Evolutionary conservation across 2,329 filamentous ascomycete species (phyloP).

Genomic region (Alternaria brassicicola): DNA sequence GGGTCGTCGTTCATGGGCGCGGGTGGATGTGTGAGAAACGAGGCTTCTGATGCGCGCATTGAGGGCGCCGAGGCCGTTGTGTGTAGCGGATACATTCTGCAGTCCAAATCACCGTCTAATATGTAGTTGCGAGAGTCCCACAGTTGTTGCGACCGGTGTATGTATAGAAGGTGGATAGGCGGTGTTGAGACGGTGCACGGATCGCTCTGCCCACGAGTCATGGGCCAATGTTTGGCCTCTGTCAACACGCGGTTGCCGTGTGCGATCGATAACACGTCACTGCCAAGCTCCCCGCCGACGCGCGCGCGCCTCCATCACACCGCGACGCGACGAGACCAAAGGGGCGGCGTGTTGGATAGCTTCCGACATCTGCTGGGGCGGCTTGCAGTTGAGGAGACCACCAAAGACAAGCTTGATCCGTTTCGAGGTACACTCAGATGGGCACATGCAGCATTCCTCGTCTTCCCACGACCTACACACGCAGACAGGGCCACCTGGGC

Average conservation of each 20-base stretch:
- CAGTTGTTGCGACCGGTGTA: conserved; percentile 34
- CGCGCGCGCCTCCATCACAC: conserved; percentile 21
- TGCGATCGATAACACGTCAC: conserved; percentile 36
- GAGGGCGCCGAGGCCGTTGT: conserved; percentile 53
- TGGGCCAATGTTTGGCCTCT: conserved; percentile 23
- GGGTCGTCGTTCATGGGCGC: conserved; percentile 48
- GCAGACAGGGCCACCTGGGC: neutral
- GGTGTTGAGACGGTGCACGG: conserved; percentile 21
- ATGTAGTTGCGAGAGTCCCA: conserved; percentile 30
- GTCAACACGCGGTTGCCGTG: conserved; percentile 41
- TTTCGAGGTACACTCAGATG: neutral
- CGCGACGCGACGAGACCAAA: conserved; percentile 22
- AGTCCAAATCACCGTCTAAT: conserved; percentile 36
- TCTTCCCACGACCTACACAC: neutral
- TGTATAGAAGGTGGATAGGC: conserved; percentile 43
- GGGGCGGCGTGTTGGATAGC: neutral
- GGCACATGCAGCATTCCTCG: neutral
- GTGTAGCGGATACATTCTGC: conserved; percentile 40
- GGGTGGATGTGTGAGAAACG: conserved; percentile 35
- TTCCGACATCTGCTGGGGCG: neutral
- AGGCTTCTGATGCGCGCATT: conserved; percentile 50
- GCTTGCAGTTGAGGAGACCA: neutral
- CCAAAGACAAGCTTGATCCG: neutral
- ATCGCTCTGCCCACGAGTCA: conserved; percentile 30
- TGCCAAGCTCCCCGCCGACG: conserved; percentile 26